These are phyloP conservation scores for Hagleromyces aurorensis DNA, from an alignment of 805 yeast genomes.

Conservation along the genomic window DNA sequence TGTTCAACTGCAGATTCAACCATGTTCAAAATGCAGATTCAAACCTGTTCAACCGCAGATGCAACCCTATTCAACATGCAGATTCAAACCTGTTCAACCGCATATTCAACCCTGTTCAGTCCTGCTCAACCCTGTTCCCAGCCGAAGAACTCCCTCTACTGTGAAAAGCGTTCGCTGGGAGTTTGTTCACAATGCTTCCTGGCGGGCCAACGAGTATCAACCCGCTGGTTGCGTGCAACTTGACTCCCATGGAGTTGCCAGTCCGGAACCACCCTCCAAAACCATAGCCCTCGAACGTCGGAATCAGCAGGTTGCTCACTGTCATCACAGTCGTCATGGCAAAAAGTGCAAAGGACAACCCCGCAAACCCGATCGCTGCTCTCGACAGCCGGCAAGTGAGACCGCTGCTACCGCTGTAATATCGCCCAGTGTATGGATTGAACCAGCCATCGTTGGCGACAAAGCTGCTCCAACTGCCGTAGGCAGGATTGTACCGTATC, in stretches of 20 bases:
- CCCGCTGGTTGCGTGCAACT: slow-evolving; percentile 20
- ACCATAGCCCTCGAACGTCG: slow-evolving; percentile 16
- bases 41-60: no score
- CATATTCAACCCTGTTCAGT: no score
- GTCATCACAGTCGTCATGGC: slow-evolving; percentile 21
- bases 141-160: no score
- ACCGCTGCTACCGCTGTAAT: no score
- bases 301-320: slow-evolving; percentile 26
- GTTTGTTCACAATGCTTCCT: no score
- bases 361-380: slow-evolving; percentile 31
- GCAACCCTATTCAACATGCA: no score
- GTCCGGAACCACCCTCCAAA: slow-evolving; percentile 18
- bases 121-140: no score
- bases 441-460: slow-evolving; percentile 11
- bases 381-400: slow-evolving; percentile 27
- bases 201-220: slow-evolving; percentile 13
- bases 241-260: slow-evolving; percentile 14
- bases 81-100: no score
- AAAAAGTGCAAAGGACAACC: slow-evolving; percentile 25
- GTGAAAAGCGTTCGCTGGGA: no score
- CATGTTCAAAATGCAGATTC: no score
- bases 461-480: slow-evolving; percentile 10
- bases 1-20: no score
- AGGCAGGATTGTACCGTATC: slow-evolving; percentile 9
- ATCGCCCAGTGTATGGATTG: slow-evolving; percentile 13